Evolutionary conservation across 1,284 basidiomycete species (phyloP), one percentile per base, ranked within the genome.

Genomic region (Anthracocystis setariae): DNA sequence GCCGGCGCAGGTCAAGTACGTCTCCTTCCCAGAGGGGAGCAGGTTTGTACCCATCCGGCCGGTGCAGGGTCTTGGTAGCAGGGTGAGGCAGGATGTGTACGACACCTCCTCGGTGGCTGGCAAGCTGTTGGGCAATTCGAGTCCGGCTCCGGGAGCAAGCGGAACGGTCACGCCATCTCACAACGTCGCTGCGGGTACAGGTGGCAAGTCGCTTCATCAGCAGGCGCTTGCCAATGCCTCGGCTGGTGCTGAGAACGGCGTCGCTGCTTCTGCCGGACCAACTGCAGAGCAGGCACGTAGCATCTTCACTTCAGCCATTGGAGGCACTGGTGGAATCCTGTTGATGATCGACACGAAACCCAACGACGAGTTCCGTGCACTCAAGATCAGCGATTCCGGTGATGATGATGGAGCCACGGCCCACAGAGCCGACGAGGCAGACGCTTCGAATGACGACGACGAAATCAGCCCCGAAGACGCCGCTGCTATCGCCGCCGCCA

Each of bases 1-100:
- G 0, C 93, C 95, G 17, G 89, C 90, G 0, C 96, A 99, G 84
- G 86, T 96, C 32, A 86, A 89, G 20, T 90, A 91, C 84, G 88
- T 98, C 79, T 87, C 87, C 43, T 96, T 97, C 88, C 89, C 93
- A 0, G 55, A 86, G 1, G 89, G 90, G 10, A 86, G 89, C 18
- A 88, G 93, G 52, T 98, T 93, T 83, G 89, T 91, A 65, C 94
- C 95, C n/a, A 91, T 98, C 13, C 89, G 94, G 46, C 88, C 92
- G 0, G 88, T 94, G 24, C 68, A 73, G 46, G 69, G 69, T 1
- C 33, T 65, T 25, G 66, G 67, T 18, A 70, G 70, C 27, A 62
- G 60, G 23, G 64, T 69, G 25, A 47, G 71, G 21, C 62, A 71
- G 47, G 73, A 77, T 44, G 74, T 76, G 13, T 74, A 76, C 58